Evolutionary conservation across 352 stramenopile genomes (phyloP).

Genomic region (Globisporangium alternatum): DNA sequence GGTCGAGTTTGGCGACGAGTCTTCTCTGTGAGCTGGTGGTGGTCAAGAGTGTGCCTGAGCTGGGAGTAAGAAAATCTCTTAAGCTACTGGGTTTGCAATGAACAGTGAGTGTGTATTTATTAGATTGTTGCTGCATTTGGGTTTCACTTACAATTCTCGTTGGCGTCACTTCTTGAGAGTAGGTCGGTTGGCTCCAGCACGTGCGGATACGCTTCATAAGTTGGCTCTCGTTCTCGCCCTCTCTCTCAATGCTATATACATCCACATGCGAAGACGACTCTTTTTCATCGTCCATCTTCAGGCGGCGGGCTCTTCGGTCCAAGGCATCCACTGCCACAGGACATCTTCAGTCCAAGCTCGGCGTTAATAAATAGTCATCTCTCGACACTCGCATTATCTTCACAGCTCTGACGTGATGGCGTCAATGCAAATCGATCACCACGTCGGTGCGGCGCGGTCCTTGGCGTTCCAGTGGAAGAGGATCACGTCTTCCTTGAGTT

Average conservation of each 20-base stretch:
- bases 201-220: background rate
- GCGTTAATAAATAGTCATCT: constrained; percentile 2
- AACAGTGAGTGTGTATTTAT: constrained; percentile 1
- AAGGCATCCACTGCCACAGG: background rate
- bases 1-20: constrained; percentile 22
- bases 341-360: background rate
- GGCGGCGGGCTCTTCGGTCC: background rate
- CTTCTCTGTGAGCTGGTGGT: background rate
- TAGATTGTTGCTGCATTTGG: background rate
- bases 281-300: background rate
- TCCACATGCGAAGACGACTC: background rate
- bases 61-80: background rate
- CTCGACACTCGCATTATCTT: background rate
- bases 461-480: constrained; percentile 85
- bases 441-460: constrained; percentile 42
- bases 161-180: background rate
- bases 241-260: background rate
- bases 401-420: background rate
- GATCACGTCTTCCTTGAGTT: constrained; percentile 85
- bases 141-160: background rate
- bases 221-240: background rate
- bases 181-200: background rate
- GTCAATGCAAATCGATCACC: constrained; percentile 16
- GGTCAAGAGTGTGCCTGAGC: background rate
- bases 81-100: background rate